Conservation (phyloP, 306 rosid genomes). For the Castanospermum australe region DNA sequence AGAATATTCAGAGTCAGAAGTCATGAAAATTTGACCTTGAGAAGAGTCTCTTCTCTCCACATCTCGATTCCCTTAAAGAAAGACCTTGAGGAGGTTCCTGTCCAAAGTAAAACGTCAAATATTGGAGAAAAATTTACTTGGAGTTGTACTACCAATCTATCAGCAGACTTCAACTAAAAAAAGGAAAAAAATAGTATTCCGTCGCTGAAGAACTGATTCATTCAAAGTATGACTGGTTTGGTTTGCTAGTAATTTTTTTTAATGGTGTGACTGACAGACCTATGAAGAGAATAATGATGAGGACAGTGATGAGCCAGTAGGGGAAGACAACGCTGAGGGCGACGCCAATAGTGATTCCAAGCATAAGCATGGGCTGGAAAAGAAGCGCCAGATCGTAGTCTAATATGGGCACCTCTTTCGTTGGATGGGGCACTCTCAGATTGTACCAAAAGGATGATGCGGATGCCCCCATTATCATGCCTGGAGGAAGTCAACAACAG, state of each 20-base stretch:
- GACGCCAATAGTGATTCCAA: slow-evolving; percentile 89
- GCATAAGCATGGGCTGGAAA: slow-evolving; percentile 95
- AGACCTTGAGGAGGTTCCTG: slow-evolving; percentile 91
- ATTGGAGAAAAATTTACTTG: no score
- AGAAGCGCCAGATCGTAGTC: slow-evolving; percentile 85
- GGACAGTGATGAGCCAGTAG: slow-evolving; percentile 91
- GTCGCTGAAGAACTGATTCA: not conserved
- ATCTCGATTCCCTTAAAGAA: slow-evolving; percentile 68
- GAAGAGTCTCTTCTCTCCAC: slow-evolving; percentile 87
- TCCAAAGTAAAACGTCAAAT: not conserved
- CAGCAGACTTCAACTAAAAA: not conserved
- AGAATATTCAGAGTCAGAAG: not conserved
- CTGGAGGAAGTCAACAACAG: slow-evolving; percentile 30
- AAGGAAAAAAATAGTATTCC: no score
- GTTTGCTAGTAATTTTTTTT: not conserved
- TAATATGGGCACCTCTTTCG: slow-evolving; percentile 77
- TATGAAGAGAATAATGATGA: slow-evolving; percentile 81
- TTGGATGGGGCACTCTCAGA: slow-evolving; percentile 85
- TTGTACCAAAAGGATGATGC: slow-evolving; percentile 87
- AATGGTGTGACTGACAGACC: slow-evolving; percentile 41
- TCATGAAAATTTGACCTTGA: slow-evolving; percentile 38
- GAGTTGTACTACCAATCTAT: not conserved
- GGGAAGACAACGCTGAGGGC: slow-evolving; percentile 90
- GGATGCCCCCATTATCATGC: slow-evolving; percentile 97
- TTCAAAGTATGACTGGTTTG: not conserved